Percentiles rank a stretch among this genome's conserved stretches.
Conservation (phyloP, 805 yeast species). For the Saccharomycopsis amapae region DNA sequence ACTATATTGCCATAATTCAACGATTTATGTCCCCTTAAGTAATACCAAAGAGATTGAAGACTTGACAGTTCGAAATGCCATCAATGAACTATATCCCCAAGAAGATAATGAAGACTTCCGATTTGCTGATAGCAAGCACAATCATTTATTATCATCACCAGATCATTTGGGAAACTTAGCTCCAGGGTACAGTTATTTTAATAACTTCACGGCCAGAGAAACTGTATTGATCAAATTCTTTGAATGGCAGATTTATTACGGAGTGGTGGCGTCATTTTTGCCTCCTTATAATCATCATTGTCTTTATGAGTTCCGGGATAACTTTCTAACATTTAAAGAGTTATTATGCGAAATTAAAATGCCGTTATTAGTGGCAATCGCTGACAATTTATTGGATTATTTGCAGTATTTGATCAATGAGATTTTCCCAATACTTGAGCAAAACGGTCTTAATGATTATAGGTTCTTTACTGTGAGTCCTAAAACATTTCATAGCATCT, state of each 20-base stretch:
- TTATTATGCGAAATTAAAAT: not conserved
- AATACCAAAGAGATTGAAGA: not conserved
- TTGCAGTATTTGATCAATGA: conserved; percentile 8
- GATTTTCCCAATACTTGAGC: conserved; percentile 6
- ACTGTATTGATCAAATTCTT: conserved; percentile 16
- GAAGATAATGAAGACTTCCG: not conserved
- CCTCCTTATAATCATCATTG: conserved; percentile 15
- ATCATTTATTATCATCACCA: no score
- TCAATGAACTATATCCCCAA: no score
- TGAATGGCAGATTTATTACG: conserved; percentile 19
- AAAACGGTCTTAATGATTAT: not conserved
- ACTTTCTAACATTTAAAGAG: conserved; percentile 3
- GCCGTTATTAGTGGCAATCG: not conserved
- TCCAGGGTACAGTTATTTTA: conserved; percentile 12
- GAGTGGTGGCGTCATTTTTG: conserved; percentile 5
- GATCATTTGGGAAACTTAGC: not conserved
- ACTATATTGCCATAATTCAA: conserved; percentile 9
- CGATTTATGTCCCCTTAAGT: conserved; percentile 1
- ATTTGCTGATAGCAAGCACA: not conserved
- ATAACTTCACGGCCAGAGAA: conserved; percentile 6
- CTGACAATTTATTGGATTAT: conserved; percentile 9
- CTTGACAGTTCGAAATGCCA: no score
- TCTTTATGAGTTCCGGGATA: conserved; percentile 11
- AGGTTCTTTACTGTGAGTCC: conserved; percentile 6
- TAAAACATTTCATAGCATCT: conserved; percentile 7